A percentile compares a stretch with the other conserved stretches of the same genome.
phyloP scores from a whole-genome alignment of 2,329 filamentous ascomycete genomes.

The Fusarium sp. region DNA sequence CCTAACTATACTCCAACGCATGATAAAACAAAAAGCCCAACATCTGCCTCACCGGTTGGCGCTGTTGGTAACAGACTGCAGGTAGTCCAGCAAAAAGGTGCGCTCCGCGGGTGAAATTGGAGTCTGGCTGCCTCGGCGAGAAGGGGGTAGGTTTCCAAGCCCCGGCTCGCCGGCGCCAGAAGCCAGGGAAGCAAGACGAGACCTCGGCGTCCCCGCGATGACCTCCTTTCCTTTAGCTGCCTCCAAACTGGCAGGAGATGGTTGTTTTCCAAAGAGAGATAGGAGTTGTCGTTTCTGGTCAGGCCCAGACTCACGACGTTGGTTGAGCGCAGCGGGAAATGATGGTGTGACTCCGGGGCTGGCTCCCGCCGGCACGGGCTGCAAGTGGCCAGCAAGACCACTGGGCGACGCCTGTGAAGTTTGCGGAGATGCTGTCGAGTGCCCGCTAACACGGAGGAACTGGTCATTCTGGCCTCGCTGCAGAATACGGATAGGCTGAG shows the following conservation, averaged over 20 bases:
- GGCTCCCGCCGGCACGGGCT: slow-evolving; percentile 22
- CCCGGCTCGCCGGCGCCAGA: slow-evolving; percentile 50
- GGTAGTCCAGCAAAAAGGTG: slow-evolving; percentile 76
- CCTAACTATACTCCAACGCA: slow-evolving; percentile 35
- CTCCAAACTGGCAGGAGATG: slow-evolving; percentile 39
- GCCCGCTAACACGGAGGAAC: slow-evolving; percentile 27
- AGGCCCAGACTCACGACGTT: slow-evolving; percentile 41
- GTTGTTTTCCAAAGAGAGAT: slow-evolving; percentile 67
- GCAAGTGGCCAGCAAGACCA: slow-evolving; percentile 30
- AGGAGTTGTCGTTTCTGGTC: slow-evolving; percentile 55
- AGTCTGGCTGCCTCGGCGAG: slow-evolving; percentile 59
- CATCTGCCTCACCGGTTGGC: slow-evolving; percentile 43
- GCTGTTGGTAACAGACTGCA: slow-evolving; percentile 63
- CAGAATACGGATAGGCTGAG: slow-evolving; percentile 48
- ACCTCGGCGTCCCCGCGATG: slow-evolving; percentile 40
- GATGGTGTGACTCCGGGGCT: slow-evolving; percentile 34
- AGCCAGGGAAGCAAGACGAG: slow-evolving; percentile 55
- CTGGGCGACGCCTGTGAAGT: slow-evolving; percentile 38
- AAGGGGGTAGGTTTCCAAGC: slow-evolving; percentile 37
- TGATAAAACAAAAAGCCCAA: slow-evolving; percentile 12
- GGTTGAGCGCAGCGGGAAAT: slow-evolving; percentile 29
- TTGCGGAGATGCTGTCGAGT: slow-evolving; percentile 31
- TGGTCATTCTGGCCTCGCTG: slow-evolving; percentile 47
- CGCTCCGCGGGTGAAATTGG: slow-evolving; percentile 74
- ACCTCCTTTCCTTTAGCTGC: slow-evolving; percentile 40